Base-by-base conservation (phyloP, 2,329 filamentous ascomycete genomes). In the Claviceps citrina region DNA sequence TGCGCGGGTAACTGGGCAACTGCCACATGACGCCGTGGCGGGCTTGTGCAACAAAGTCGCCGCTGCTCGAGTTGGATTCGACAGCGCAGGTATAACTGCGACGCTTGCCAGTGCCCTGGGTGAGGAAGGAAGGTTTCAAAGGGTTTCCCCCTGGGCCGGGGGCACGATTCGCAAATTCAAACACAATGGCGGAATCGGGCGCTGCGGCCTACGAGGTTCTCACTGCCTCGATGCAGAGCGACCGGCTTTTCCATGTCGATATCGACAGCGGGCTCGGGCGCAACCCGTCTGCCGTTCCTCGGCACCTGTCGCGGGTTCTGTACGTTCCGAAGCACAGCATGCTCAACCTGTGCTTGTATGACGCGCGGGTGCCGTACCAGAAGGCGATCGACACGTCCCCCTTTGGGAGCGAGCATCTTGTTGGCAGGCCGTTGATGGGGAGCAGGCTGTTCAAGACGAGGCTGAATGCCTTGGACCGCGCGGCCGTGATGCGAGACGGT, bases 51-150 rank as follows among this genome's bases (percentile, higher is more conserved):
- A 10, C 8, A 10, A 10, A 8, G 25, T 26, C 25, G 25, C 25
- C 15, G n/a, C 2, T 51, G 42, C 19, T 39, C 41, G 1, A 54
- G 61, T n/a, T 61, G 49, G 1, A 39, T n/a, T n/a, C n/a, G n/a
- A 10, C 26, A 28, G 12, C 13, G 12, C 26, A 28, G 26, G 12
- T n/a, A 28, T n/a, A 28, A 12, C 4, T n/a, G n/a, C n/a, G n/a
- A n/a, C n/a, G n/a, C n/a, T n/a, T n/a, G n/a, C n/a, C n/a, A n/a
- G n/a, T n/a, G n/a, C n/a, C n/a, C n/a, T n/a, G n/a, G n/a, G n/a
- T n/a, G n/a, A n/a, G n/a, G n/a, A n/a, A n/a, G n/a, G n/a, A n/a
- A n/a, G n/a, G n/a, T n/a, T 7, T 28, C 26, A 28, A 28, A n/a
- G 26, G 12, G n/a, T 28, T 7, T n/a, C 26, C 12, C n/a, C 26